A percentile compares a stretch with the other conserved stretches of the same genome.
These are phyloP conservation scores for Epichloe uncinata DNA, from an alignment of 2,329 filamentous ascomycete species.

Conservation along the genomic window DNA sequence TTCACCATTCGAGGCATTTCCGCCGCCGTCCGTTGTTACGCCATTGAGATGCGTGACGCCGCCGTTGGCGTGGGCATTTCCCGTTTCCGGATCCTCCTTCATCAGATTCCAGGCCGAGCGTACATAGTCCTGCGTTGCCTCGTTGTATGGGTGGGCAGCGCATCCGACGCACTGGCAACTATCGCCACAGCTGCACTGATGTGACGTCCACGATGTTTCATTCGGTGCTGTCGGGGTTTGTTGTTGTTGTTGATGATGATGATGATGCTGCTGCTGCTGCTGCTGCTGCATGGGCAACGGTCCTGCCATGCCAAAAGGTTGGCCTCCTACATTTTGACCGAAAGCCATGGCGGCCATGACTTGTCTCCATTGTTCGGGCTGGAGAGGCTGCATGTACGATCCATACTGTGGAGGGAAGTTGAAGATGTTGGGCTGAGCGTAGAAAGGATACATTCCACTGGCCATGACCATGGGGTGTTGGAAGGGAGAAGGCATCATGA, in stretches of 20 bases:
- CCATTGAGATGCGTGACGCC: too few relatives aligned
- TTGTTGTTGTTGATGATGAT: background rate
- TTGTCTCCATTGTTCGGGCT: conserved; percentile 40
- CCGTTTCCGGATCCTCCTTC: conserved; percentile 20
- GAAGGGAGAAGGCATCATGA: conserved; percentile 22
- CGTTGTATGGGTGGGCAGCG: conserved; percentile 53
- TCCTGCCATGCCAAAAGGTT: conserved; percentile 13
- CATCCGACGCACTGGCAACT: conserved; percentile 56
- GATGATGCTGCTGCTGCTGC: background rate
- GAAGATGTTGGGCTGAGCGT: conserved; percentile 32
- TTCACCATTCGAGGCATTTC: conserved; percentile 13
- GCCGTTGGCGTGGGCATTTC: conserved; percentile 8
- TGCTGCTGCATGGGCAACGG: conserved; percentile 10
- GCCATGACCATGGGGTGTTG: conserved; percentile 22
- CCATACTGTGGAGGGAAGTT: conserved; percentile 41
- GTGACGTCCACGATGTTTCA: conserved; percentile 20
- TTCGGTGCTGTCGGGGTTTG: conserved; percentile 6
- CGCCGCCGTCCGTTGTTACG: conserved; percentile 6
- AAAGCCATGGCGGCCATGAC: conserved; percentile 25
- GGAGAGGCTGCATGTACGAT: conserved; percentile 40
- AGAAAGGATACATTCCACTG: conserved; percentile 27
- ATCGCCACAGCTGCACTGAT: conserved; percentile 49
- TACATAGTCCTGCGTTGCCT: conserved; percentile 42
- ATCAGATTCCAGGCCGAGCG: conserved; percentile 33
- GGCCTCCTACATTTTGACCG: background rate